Evolutionary conservation across 768 basidiomycete genomes (phyloP), one percentile per base, ranked within the genome.

Genomic region (Mycena vulgaris): DNA sequence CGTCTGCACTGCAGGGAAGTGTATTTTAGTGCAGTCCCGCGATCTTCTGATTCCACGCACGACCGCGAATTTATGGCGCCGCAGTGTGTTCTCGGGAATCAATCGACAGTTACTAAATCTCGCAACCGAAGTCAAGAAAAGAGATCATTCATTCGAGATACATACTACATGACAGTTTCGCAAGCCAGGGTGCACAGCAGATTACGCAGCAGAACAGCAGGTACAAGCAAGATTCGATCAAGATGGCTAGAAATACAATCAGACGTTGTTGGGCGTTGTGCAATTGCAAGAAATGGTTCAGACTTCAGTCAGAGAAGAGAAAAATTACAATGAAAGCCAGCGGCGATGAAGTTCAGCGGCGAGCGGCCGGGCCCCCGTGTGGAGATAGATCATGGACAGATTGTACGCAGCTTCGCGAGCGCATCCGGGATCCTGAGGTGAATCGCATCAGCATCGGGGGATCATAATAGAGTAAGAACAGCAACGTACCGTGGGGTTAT

Each of bases 321-420:
- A 23, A 25, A 56, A 56, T 65, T 51, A 94, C 42, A 96, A 79
- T 2, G 93, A 93, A n/a, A 97, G 82, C 95, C 96, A 97, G 35
- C 88, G 88, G 45, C 89, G 86, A 75, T 93, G 93, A 57, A 95
- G 81, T 1, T 83, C 84, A 71, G 93, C 87, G 4, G 94, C 95
- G 30, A 95, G 78, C 0, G 89, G 86, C 2, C 86, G 85, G 1
- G 93, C 93, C 2, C 95, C 95, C 3, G 93, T 95, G 60, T 89
- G 88, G 9, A 92, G 89, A 80, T 91, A 96, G 31, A 97, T 92
- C 51, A 94, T 81, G 21, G 93, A 91, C 28, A 98, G 84, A 74
- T 98, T 98, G 80, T 96, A 95, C 0, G 95, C 95, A 10, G 96
- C 90, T 76, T 97, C 95, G 60, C 86, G 85, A 1, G 90, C 89